These are phyloP conservation scores for Solanum pimpinellifolium DNA, from an alignment of 257 asterid species.

Conservation along the genomic window DNA sequence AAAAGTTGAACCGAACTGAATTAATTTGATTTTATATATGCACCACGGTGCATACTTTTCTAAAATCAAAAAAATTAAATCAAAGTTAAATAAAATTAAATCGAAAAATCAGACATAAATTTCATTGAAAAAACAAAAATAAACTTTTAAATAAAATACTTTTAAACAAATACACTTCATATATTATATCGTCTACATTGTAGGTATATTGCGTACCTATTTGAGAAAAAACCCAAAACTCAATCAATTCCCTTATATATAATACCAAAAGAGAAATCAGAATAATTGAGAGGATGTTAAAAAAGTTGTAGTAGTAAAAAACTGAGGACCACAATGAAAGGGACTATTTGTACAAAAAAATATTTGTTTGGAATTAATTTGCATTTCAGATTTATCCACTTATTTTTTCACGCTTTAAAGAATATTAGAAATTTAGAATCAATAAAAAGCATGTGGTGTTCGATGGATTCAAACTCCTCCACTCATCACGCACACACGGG, in stretches of 20 bases:
- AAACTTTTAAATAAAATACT: background rate
- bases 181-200: too few relatives aligned
- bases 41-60: too few relatives aligned
- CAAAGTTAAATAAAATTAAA: too few relatives aligned
- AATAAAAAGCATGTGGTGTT: constrained; percentile 12
- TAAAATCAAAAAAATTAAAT: too few relatives aligned
- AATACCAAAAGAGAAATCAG: background rate
- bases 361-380: background rate
- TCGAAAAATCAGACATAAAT: accelerated
- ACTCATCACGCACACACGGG: constrained; percentile 3
- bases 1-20: accelerated
- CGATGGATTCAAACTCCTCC: constrained; percentile 25
- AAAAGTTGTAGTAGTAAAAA: background rate
- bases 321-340: background rate
- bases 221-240: too few relatives aligned
- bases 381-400: background rate
- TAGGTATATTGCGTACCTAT: background rate
- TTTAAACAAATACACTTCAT: too few relatives aligned
- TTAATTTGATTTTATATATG: too few relatives aligned
- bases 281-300: background rate
- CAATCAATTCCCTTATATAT: too few relatives aligned
- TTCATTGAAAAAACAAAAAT: background rate
- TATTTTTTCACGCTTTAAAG: background rate
- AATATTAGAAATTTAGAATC: background rate
- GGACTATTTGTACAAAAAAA: background rate